phyloP scores from a whole-genome alignment of 352 stramenopile species.

The Globisporangium spinosum region DNA sequence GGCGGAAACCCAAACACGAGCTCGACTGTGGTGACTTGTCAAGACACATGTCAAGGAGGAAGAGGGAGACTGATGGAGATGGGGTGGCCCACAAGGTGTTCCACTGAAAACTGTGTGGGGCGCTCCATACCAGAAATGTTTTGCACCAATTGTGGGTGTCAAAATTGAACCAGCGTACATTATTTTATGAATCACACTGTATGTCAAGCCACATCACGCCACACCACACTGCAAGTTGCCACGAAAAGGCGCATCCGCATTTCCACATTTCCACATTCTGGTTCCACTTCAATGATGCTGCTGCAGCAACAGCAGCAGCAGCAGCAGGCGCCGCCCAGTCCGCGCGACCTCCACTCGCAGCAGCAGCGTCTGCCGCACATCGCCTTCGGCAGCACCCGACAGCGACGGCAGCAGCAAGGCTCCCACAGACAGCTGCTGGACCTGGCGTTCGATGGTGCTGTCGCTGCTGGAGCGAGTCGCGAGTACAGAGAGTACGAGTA shows the following conservation, averaged over 20 bases:
- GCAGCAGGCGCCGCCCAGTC: conserved; percentile 13
- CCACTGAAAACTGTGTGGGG: background rate
- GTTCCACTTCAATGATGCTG: background rate
- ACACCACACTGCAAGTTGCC: background rate
- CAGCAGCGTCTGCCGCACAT: conserved; percentile 4
- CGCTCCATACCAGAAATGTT: background rate
- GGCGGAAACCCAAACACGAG: background rate
- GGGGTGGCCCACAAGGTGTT: background rate
- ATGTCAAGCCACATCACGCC: background rate
- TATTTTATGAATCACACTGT: too few relatives aligned
- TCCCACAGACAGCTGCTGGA: conserved; percentile 30
- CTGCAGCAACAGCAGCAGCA: background rate
- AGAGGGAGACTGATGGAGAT: background rate
- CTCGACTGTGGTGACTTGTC: background rate
- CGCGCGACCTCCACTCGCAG: conserved; percentile 8
- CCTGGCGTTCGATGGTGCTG: conserved; percentile 33
- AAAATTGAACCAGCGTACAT: too few relatives aligned
- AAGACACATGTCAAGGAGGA: background rate
- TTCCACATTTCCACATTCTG: background rate
- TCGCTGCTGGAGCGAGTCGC: background rate
- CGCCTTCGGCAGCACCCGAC: background rate
- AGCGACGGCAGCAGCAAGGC: conserved; percentile 13
- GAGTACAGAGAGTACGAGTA: conserved; percentile 8
- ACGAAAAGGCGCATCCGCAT: background rate
- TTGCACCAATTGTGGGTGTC: too few relatives aligned